Conservation (phyloP, 805 yeast species). For the Dipodascus albidus region DNA sequence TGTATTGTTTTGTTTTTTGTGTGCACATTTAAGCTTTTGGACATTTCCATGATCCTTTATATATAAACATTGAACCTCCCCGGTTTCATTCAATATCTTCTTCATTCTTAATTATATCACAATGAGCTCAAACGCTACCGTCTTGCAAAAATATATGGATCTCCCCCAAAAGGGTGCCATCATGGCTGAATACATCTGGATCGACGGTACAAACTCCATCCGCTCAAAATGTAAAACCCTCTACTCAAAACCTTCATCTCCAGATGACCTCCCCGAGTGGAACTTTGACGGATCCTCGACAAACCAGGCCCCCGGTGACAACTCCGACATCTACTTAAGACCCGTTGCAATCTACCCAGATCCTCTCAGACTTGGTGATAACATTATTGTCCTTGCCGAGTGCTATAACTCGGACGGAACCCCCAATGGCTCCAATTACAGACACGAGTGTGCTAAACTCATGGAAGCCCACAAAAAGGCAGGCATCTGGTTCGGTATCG, state of each 20-base stretch:
- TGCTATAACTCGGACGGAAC: slow-evolving; percentile 99
- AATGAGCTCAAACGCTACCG: slow-evolving; percentile 43
- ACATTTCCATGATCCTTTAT: neutral
- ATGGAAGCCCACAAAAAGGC: slow-evolving; percentile 83
- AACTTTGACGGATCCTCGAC: slow-evolving; percentile 99
- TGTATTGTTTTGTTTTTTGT: neutral
- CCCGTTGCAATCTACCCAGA: slow-evolving; percentile 94
- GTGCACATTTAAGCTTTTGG: neutral
- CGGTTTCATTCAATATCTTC: neutral
- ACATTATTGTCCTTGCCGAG: slow-evolving; percentile 88
- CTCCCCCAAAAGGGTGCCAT: slow-evolving; percentile 78
- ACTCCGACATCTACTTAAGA: slow-evolving; percentile 88
- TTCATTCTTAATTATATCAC: neutral
- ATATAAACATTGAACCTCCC: neutral
- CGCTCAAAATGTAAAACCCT: slow-evolving; percentile 94
- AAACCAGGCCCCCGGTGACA: slow-evolving; percentile 96
- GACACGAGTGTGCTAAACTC: slow-evolving; percentile 91
- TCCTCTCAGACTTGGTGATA: slow-evolving; percentile 97
- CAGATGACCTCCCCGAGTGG: slow-evolving; percentile 96
- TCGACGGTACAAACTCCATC: slow-evolving; percentile 80
- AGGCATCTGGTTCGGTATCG: slow-evolving; percentile 94
- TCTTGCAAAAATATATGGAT: slow-evolving; percentile 70
- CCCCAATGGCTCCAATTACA: slow-evolving; percentile 97
- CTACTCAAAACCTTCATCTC: slow-evolving; percentile 48
- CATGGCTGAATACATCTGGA: slow-evolving; percentile 97